Conservation (phyloP, 2,329 filamentous ascomycete genomes). For the Venturia asperata region DNA sequence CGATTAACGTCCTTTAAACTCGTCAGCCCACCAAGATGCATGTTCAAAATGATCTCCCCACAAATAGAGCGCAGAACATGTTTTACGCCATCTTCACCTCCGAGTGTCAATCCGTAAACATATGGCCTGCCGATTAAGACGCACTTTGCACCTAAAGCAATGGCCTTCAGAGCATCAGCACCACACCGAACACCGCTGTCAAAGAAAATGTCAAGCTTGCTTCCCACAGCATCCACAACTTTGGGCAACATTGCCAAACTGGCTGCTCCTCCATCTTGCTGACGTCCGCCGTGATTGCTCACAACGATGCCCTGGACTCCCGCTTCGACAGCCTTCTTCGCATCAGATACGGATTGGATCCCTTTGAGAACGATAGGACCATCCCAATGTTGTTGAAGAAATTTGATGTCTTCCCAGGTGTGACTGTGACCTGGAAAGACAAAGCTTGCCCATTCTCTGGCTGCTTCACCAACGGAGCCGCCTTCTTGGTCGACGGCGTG, state of each 20-base stretch:
- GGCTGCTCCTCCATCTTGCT: conserved; percentile 27
- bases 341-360: conserved; percentile 34
- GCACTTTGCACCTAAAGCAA: conserved; percentile 27
- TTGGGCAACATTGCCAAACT: conserved; percentile 24
- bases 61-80: conserved; percentile 30
- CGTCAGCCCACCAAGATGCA: conserved; percentile 25
- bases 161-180: conserved; percentile 32
- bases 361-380: conserved; percentile 36
- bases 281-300: conserved; percentile 34
- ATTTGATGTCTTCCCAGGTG: conserved; percentile 31
- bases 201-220: conserved; percentile 32
- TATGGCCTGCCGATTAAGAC: conserved; percentile 33
- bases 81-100: conserved; percentile 30
- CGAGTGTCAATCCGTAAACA: conserved; percentile 33
- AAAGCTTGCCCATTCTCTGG: too few relatives aligned
- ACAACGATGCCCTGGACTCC: conserved; percentile 34
- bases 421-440: too few relatives aligned
- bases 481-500: too few relatives aligned
- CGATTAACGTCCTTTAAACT: conserved; percentile 20
- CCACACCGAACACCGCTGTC: conserved; percentile 33
- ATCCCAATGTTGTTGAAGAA: conserved; percentile 30
- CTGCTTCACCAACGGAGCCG: too few relatives aligned
- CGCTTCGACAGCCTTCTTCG: conserved; percentile 29
- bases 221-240: conserved; percentile 31
- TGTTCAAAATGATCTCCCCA: conserved; percentile 25